Evolutionary conservation across 768 basidiomycete genomes (phyloP).

Genomic region (Termitomyces sp.): DNA sequence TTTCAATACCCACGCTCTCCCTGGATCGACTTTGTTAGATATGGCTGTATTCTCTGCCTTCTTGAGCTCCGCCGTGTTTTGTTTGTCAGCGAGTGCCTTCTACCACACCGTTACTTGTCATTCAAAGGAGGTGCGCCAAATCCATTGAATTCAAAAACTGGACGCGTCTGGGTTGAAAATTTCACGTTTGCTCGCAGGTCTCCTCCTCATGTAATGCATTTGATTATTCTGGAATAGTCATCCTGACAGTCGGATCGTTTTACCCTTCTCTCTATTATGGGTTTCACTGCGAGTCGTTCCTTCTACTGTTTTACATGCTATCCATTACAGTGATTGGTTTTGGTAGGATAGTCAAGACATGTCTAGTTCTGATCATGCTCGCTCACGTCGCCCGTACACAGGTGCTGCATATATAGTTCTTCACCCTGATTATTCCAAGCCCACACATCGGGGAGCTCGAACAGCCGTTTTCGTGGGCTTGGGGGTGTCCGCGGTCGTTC

Average conservation of each 20-base stretch:
- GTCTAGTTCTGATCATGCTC: constrained; percentile 7
- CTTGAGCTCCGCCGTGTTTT: constrained; percentile 65
- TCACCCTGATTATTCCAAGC: constrained; percentile 71
- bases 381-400: constrained; percentile 19
- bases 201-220: constrained; percentile 55
- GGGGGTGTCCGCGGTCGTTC: constrained; percentile 65
- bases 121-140: constrained; percentile 52
- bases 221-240: constrained; percentile 80
- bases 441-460: constrained; percentile 69
- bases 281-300: constrained; percentile 60
- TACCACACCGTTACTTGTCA: constrained; percentile 76
- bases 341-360: constrained; percentile 39
- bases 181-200: constrained; percentile 36
- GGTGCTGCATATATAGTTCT: constrained; percentile 74
- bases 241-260: constrained; percentile 75
- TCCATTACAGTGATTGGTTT: constrained; percentile 47
- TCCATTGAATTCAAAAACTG: constrained; percentile 5
- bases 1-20: constrained; percentile 49
- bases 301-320: constrained; percentile 51
- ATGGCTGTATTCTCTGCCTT: constrained; percentile 58
- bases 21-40: constrained; percentile 58
- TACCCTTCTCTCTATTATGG: constrained; percentile 75
- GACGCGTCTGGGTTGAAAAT: not conserved
- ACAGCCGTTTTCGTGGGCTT: constrained; percentile 77
- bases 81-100: constrained; percentile 64